phyloP scores from a whole-genome alignment of 2,329 filamentous ascomycete species.

The Verticillium dahliae region DNA sequence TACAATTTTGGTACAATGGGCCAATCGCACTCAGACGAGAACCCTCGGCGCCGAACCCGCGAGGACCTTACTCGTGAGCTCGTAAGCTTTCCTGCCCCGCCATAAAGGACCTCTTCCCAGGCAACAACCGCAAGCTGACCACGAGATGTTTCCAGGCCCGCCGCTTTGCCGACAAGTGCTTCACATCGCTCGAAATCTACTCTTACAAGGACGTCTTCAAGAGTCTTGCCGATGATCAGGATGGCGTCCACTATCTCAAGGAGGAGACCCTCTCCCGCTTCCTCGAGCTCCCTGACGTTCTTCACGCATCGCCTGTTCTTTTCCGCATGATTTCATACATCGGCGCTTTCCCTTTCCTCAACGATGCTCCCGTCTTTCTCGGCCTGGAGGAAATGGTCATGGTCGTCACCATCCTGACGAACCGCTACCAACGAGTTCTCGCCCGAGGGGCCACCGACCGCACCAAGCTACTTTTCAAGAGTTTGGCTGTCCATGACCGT shows the following conservation, averaged over 20 bases:
- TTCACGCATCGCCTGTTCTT: conserved; percentile 60
- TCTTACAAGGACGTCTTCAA: conserved; percentile 69
- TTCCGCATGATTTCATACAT: conserved; percentile 68
- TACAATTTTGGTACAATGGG: conserved; percentile 34
- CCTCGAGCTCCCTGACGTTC: conserved; percentile 65
- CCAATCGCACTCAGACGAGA: conserved; percentile 42
- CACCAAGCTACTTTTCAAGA: conserved; percentile 61
- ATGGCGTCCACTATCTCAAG: conserved; percentile 57
- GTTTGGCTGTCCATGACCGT: conserved; percentile 65
- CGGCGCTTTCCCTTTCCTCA: conserved; percentile 67
- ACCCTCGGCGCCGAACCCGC: conserved; percentile 35
- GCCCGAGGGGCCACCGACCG: conserved; percentile 50
- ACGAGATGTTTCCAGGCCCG: conserved; percentile 36
- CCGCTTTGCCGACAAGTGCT: conserved; percentile 63
- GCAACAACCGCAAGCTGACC: not conserved
- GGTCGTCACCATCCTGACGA: conserved; percentile 66
- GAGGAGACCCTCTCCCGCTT: conserved; percentile 66
- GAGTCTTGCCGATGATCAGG: conserved; percentile 59
- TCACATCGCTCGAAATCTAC: conserved; percentile 65
- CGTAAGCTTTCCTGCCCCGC: conserved; percentile 26
- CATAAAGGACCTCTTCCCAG: not conserved
- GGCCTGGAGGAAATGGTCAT: conserved; percentile 66
- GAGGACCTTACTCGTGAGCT: conserved; percentile 45
- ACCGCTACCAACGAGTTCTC: conserved; percentile 59
- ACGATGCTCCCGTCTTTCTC: conserved; percentile 63